phyloP scores from a whole-genome alignment of 805 yeast genomes.

The Ogataea kodamae region DNA sequence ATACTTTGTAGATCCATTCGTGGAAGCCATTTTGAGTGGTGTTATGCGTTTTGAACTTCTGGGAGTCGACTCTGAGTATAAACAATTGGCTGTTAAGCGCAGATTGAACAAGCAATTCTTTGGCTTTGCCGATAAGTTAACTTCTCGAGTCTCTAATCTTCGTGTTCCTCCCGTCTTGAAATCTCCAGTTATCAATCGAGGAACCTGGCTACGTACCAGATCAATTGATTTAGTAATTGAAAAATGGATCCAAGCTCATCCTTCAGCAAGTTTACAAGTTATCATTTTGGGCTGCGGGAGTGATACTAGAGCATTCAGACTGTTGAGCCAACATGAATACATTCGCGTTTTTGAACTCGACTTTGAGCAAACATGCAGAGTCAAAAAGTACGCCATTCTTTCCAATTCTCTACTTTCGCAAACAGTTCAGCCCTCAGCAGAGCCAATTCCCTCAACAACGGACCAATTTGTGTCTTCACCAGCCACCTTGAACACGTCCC shows the following conservation, averaged over 20 bases:
- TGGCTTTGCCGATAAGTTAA: conserved; percentile 24
- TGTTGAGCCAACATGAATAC: conserved; percentile 35
- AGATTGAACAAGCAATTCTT: conserved; percentile 38
- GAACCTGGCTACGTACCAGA: conserved; percentile 60
- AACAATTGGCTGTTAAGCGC: conserved; percentile 31
- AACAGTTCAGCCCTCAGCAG: conserved; percentile 24
- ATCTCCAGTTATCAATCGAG: conserved; percentile 66
- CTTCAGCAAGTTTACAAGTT: conserved; percentile 40
- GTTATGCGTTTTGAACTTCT: conserved; percentile 37
- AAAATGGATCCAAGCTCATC: conserved; percentile 36
- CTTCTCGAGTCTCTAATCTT: neutral
- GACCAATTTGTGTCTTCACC: conserved; percentile 26
- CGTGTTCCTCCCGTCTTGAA: conserved; percentile 28
- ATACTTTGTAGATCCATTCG: conserved; percentile 43
- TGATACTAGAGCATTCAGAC: conserved; percentile 62
- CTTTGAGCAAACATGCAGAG: conserved; percentile 49
- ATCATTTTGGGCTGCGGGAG: conserved; percentile 80
- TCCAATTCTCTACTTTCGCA: conserved; percentile 29
- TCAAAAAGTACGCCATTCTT: conserved; percentile 49
- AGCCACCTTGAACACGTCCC: conserved; percentile 34
- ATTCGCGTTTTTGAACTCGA: conserved; percentile 60
- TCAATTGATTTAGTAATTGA: conserved; percentile 47
- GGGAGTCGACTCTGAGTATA: conserved; percentile 37
- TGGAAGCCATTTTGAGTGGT: conserved; percentile 35
- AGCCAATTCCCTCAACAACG: conserved; percentile 8